Conservation (phyloP, 2,329 filamentous ascomycete species). For the Cyanodermella asteris region DNA sequence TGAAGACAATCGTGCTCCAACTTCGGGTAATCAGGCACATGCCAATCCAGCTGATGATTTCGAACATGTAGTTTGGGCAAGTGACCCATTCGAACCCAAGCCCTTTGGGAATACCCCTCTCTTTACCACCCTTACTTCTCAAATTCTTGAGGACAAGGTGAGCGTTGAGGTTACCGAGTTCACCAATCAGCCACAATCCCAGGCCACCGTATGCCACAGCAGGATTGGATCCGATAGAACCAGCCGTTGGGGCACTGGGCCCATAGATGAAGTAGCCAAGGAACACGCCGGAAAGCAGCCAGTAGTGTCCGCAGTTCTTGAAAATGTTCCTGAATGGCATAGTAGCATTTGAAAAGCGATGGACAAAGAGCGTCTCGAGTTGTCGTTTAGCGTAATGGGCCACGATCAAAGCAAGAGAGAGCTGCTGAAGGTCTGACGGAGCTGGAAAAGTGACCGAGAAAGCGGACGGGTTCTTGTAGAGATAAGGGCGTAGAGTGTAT, state of each 20-base stretch:
- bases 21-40: slow-evolving; percentile 61
- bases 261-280: slow-evolving; percentile 72
- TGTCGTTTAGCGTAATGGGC: slow-evolving; percentile 90
- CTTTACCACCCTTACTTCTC: slow-evolving; percentile 56
- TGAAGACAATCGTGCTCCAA: slow-evolving; percentile 58
- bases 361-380: slow-evolving; percentile 78
- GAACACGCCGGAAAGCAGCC: slow-evolving; percentile 59
- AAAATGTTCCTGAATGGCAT: slow-evolving; percentile 85
- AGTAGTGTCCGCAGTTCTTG: slow-evolving; percentile 92
- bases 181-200: slow-evolving; percentile 52
- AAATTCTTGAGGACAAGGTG: slow-evolving; percentile 62
- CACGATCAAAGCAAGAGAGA: slow-evolving; percentile 52
- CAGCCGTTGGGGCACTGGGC: slow-evolving; percentile 46
- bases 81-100: slow-evolving; percentile 74
- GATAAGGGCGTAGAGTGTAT: slow-evolving; percentile 46
- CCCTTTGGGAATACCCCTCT: slow-evolving; percentile 70
- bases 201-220: slow-evolving; percentile 44
- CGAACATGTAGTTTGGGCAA: slow-evolving; percentile 94
- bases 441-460: slow-evolving; percentile 24
- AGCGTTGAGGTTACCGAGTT: slow-evolving; percentile 58
- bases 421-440: slow-evolving; percentile 44
- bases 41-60: slow-evolving; percentile 67
- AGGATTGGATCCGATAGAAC: slow-evolving; percentile 20
- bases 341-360: slow-evolving; percentile 83
- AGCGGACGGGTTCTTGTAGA: slow-evolving; percentile 34